Percentiles rank a stretch among this genome's conserved stretches.
Evolutionary conservation across 352 stramenopile genomes (phyloP).

Genomic region (Pythium rhizo-oryzae): DNA sequence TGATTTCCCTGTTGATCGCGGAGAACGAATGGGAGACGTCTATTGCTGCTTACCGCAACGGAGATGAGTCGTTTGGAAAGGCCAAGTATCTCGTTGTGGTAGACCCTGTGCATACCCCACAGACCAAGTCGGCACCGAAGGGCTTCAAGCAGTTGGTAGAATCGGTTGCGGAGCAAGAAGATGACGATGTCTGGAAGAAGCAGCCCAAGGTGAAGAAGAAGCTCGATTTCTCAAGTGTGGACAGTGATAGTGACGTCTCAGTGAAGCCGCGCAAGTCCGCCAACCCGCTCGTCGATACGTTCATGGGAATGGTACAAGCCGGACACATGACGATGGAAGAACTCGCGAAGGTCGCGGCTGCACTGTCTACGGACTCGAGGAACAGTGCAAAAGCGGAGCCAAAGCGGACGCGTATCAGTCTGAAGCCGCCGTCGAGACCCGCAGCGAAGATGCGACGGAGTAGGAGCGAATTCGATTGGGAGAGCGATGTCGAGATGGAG

Average conservation of each 20-base stretch:
- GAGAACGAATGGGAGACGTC: slow-evolving; percentile 17
- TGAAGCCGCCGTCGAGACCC: background rate
- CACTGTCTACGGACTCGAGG: background rate
- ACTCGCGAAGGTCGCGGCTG: background rate
- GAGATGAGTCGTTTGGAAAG: background rate
- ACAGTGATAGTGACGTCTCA: background rate
- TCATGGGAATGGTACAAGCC: background rate
- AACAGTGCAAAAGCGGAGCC: too few species aligned
- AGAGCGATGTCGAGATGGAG: background rate
- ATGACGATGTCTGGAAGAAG: background rate
- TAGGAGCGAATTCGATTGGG: background rate
- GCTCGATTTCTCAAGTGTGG: background rate
- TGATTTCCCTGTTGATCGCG: slow-evolving; percentile 9
- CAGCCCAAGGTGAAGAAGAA: background rate
- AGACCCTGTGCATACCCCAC: background rate
- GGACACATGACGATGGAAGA: background rate
- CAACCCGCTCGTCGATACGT: background rate
- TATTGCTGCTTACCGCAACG: background rate
- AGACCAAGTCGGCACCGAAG: slow-evolving; percentile 11
- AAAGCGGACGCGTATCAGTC: background rate
- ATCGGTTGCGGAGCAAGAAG: background rate
- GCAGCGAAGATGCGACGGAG: background rate
- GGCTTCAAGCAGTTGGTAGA: background rate
- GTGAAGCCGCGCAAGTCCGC: background rate
- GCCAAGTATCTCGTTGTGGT: slow-evolving; percentile 11